Evolutionary conservation across 495 filamentous ascomycete genomes (phyloP), one percentile per base, ranked within the genome.

Genomic region (Aspergillus coremiiformis): DNA sequence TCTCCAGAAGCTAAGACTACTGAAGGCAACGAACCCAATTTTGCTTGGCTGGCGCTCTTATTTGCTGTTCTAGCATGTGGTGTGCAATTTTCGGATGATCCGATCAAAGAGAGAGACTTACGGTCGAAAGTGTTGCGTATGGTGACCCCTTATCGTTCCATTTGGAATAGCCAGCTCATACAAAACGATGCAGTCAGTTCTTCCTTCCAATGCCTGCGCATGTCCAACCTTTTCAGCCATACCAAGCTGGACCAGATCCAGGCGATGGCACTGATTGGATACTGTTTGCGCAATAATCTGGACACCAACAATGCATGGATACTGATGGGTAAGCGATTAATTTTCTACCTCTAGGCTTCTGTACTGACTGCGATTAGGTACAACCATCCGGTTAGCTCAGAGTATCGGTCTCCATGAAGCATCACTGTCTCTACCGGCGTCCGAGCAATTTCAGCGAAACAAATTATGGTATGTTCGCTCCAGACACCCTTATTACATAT

Each of bases 61-160:
- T 89, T 90, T 65, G 84, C 84, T n/a, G 83, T 86, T 0, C 70
- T 90, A 30, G 86, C 84, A 0, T 84, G 84, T 44, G 84, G 84
- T 14, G 83, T 79, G 12, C 85, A 90, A 58, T 87, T 83, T 56
- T 81, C 84, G 5, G 77, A 81, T 59, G 76, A 83, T 11, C 80
- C 83, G 2, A 58, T 69, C n/a, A 71, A 72, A 55, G 74, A 79
- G 49, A 53, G 73, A 21, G 74, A 78, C 52, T 52, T 78, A 39
- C 69, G 71, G 5, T 78, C 73, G 1, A 75, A 78, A 43, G 76
- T 79, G 24, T 76, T 76, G 49, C 56, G 71, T 74, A 62, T 54
- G 67, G 55, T 15, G 39, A 27, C 21, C 14, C 21, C n/a, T n/a
- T 42, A 42, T 23, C 11, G n/a, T 39, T 37, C 19, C 15, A 21